These are phyloP conservation scores for Bimuria novae-zelandiae DNA, from an alignment of 2,329 filamentous ascomycete species.

Conservation along the genomic window DNA sequence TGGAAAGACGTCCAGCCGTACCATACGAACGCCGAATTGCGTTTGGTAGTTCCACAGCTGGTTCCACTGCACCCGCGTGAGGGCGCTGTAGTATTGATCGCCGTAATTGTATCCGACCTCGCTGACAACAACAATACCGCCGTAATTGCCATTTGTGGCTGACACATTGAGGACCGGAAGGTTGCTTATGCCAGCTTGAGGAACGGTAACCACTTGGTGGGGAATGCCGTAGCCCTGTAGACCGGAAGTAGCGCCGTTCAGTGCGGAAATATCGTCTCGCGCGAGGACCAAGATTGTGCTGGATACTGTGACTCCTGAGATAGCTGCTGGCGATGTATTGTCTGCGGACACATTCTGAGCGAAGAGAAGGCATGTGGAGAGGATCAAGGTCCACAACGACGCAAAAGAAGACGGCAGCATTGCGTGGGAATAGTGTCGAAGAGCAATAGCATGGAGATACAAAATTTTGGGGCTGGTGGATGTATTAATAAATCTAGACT, in stretches of 20 bases:
- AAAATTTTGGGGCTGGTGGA: constrained; percentile 27
- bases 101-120: constrained; percentile 62
- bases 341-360: constrained; percentile 20
- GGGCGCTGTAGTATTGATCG: constrained; percentile 55
- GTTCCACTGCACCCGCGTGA: constrained; percentile 62
- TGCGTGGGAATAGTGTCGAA: constrained; percentile 19
- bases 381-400: constrained; percentile 29
- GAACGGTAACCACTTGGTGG: constrained; percentile 60
- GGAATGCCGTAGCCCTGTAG: constrained; percentile 66
- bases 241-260: constrained; percentile 58
- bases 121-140: constrained; percentile 60
- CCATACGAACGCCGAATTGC: constrained; percentile 63
- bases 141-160: constrained; percentile 59
- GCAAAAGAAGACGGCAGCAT: constrained; percentile 33
- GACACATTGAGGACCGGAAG: constrained; percentile 60
- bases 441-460: constrained; percentile 22
- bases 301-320: constrained; percentile 35
- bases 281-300: constrained; percentile 62
- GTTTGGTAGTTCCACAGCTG: constrained; percentile 62
- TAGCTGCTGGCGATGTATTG: constrained; percentile 13
- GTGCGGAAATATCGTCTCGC: constrained; percentile 55
- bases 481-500: constrained; percentile 39
- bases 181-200: constrained; percentile 52
- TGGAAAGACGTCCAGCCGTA: constrained; percentile 63
- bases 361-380: constrained; percentile 29